Base-by-base conservation (phyloP, 2,329 filamentous ascomycete genomes). In the Hirsutella rhossiliensis region DNA sequence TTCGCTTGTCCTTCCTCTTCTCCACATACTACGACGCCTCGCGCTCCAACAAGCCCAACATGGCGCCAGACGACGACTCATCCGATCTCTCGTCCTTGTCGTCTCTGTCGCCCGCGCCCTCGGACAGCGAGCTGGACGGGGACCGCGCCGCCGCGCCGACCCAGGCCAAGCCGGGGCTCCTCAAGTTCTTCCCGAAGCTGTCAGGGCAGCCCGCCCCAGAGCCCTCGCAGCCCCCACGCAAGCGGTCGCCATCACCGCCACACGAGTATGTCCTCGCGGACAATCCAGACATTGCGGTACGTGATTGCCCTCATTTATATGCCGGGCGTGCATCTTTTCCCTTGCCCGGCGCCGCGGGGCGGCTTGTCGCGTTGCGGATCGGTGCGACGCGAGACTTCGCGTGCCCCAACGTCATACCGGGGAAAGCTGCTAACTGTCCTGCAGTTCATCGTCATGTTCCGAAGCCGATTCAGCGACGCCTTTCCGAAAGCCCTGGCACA, bases 401-500 rank as follows among this genome's bases (percentile, higher is more conserved):
- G 74, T 72, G 51, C 50, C n/a, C 11, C 53, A 52, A 60, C 52
- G 54, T 54, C 52, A 56, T 56, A 48, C 46, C 15, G 45, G 48
- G 47, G 44, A 51, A 50, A 34, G 55, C 63, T 65, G 59, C 64
- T 56, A 57, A 57, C 54, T 12, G 13, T 54, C 11, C 38, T 42
- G 53, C 56, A 96, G 87, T 96, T 98, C 67, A 86, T 98, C 64
- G 87, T 97, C 53, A 96, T 95, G 87, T 98, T 97, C 67, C 81
- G 90, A 62, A 84, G 85, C 64, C 87, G 92, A 58, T 97, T 98
- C 65, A 81, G 76, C 65, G 88, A 95, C 48, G 84, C 80, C 48
- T 92, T 98, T 53, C 84, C 89, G 40, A 84, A 88, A 63, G 92
- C 87, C 29, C 73, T 94, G 31, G 75, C 86, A 52, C 86, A 95